Conservation (phyloP, 768 basidiomycete genomes). For the Amanita rubescens region DNA sequence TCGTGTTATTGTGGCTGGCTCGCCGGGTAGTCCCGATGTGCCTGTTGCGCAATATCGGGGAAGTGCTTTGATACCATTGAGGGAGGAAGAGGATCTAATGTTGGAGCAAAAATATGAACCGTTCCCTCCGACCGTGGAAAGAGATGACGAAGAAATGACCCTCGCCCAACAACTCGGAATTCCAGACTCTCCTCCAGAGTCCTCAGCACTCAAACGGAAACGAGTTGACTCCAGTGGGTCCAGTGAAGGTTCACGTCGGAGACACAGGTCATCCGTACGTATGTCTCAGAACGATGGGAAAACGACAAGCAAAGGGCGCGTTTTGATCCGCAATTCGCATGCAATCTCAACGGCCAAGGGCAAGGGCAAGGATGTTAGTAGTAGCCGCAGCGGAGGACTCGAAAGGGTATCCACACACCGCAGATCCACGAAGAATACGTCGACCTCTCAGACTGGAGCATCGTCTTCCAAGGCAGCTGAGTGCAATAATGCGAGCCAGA, state of each 20-base stretch:
- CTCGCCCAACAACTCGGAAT: constrained; percentile 6
- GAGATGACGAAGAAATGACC: constrained; percentile 5
- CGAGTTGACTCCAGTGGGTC: constrained; percentile 6
- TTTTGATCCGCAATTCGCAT: constrained; percentile 24
- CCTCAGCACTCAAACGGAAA: constrained; percentile 3
- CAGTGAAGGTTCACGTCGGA: not conserved
- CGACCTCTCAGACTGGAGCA: not conserved
- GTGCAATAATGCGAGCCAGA: not conserved
- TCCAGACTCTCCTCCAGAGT: constrained; percentile 4
- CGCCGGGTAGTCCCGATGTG: constrained; percentile 37
- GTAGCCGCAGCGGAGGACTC: not conserved
- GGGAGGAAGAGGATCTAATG: not conserved
- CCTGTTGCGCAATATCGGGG: constrained; percentile 5
- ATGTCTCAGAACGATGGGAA: not conserved
- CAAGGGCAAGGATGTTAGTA: constrained; percentile 33
- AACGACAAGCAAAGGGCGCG: constrained; percentile 17
- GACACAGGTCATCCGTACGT: not conserved
- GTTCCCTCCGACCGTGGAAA: constrained; percentile 10
- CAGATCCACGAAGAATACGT: not conserved
- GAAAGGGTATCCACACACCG: not conserved
- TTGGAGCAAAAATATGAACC: constrained; percentile 5
- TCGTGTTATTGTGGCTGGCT: constrained; percentile 62
- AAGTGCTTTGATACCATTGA: not conserved
- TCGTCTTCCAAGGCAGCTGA: constrained; percentile 1
- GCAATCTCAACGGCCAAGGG: constrained; percentile 18